Evolutionary conservation across 1,284 basidiomycete species (phyloP).

Genomic region (Apiotrichum veenhuisii): DNA sequence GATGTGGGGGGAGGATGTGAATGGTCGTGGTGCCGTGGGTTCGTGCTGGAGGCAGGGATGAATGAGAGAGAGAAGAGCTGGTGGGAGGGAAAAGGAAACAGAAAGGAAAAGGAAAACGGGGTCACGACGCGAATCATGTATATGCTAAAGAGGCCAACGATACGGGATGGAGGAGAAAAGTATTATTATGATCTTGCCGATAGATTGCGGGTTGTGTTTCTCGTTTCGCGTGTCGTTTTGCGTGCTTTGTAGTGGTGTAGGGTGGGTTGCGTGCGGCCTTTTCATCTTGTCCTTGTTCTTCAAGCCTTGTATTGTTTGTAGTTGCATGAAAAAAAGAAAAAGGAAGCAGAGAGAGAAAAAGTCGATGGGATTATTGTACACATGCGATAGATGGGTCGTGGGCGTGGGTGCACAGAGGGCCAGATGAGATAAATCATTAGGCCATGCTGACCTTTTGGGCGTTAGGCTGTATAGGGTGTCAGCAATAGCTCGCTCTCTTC

Average conservation of each 20-base stretch:
- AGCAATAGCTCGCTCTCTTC: not conserved
- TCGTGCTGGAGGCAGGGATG: not conserved
- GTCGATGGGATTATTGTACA: not conserved
- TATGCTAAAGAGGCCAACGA: not conserved
- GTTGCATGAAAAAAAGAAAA: not conserved
- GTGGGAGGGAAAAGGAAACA: not conserved
- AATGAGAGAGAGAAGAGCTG: not conserved
- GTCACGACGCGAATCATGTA: not conserved
- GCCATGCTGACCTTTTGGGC: slow-evolving; percentile 24
- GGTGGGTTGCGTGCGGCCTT: not conserved
- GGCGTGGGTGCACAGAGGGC: not conserved
- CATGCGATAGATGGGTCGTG: not conserved
- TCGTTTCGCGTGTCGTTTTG: not conserved
- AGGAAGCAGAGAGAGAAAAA: not conserved
- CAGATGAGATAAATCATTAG: not conserved
- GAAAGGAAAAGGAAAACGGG: not conserved
- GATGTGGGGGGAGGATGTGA: too few relatives aligned
- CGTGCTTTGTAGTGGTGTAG: not conserved
- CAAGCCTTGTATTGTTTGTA: too few relatives aligned
- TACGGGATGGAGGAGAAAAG: not conserved
- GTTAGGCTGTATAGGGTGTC: slow-evolving; percentile 16
- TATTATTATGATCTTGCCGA: not conserved
- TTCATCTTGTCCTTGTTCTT: too few relatives aligned
- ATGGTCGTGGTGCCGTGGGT: not conserved
- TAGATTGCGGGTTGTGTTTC: not conserved